phyloP scores from a whole-genome alignment of 2,329 filamentous ascomycete genomes.

The Hymenoscyphus linearis region DNA sequence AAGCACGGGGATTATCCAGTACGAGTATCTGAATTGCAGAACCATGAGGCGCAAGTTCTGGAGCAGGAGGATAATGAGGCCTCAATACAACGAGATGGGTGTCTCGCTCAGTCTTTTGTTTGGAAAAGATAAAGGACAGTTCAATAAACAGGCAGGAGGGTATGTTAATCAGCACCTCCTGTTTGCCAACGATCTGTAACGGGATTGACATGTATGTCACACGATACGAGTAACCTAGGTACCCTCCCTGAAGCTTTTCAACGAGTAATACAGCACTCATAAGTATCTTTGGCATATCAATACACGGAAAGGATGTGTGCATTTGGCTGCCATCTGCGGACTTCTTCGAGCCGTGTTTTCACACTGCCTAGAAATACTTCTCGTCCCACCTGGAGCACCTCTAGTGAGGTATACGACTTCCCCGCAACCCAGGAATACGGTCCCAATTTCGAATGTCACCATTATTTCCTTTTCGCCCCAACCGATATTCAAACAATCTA shows the following conservation, averaged over 20 bases:
- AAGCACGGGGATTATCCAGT: not conserved
- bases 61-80: not conserved
- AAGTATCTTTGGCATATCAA: not conserved
- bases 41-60: not conserved
- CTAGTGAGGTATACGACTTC: not conserved
- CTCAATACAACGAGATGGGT: not conserved
- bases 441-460: not conserved
- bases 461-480: not conserved
- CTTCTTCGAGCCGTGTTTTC: not conserved
- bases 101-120: not conserved
- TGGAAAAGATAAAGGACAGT: not conserved
- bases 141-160: not conserved
- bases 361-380: not conserved
- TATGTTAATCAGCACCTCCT: not conserved
- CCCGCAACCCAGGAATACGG: not conserved
- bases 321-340: not conserved
- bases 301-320: not conserved
- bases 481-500: slow-evolving; percentile 11
- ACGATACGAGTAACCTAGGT: not conserved
- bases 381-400: not conserved
- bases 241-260: not conserved
- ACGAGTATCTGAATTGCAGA: not conserved
- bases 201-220: not conserved
- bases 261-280: not conserved
- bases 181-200: not conserved